These are phyloP conservation scores for Mrakia frigida DNA, from an alignment of 768 basidiomycete species.

Conservation along the genomic window DNA sequence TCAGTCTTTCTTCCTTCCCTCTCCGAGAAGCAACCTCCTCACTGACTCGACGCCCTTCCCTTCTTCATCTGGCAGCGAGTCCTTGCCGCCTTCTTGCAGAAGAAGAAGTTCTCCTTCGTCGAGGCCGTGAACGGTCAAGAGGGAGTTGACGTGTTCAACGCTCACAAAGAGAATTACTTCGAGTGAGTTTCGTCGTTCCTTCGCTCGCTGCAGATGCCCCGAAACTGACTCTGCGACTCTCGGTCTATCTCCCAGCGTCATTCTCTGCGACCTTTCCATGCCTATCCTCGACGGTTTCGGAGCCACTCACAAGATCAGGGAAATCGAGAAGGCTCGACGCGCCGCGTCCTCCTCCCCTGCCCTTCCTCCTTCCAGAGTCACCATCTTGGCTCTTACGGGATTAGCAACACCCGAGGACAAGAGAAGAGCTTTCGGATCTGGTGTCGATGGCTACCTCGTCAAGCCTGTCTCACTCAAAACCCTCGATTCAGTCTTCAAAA, in stretches of 20 bases:
- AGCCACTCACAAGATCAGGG: slow-evolving; percentile 75
- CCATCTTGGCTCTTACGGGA: slow-evolving; percentile 82
- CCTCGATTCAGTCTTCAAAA: slow-evolving; percentile 61
- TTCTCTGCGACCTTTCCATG: slow-evolving; percentile 80
- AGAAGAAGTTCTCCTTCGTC: slow-evolving; percentile 60
- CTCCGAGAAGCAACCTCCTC: too few relatives aligned
- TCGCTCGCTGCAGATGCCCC: neutral
- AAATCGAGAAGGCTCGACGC: slow-evolving; percentile 56
- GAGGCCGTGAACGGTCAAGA: slow-evolving; percentile 80
- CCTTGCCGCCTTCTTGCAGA: slow-evolving; percentile 15
- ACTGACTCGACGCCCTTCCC: too few relatives aligned
- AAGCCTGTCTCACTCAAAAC: slow-evolving; percentile 95
- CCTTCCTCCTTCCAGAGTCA: slow-evolving; percentile 34
- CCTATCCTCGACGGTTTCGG: slow-evolving; percentile 87
- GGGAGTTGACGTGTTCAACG: slow-evolving; percentile 68
- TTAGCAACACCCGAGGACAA: slow-evolving; percentile 93
- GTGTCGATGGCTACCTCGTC: slow-evolving; percentile 73
- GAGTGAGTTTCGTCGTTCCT: slow-evolving; percentile 58
- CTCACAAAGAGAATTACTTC: slow-evolving; percentile 62
- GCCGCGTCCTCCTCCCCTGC: slow-evolving; percentile 35
- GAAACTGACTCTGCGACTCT: too few relatives aligned
- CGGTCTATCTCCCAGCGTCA: too few relatives aligned
- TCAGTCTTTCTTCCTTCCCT: neutral
- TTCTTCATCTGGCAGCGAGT: neutral
- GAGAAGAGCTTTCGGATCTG: slow-evolving; percentile 80